Conservation (phyloP, 768 basidiomycete genomes). For the Auricularia heimuer region DNA sequence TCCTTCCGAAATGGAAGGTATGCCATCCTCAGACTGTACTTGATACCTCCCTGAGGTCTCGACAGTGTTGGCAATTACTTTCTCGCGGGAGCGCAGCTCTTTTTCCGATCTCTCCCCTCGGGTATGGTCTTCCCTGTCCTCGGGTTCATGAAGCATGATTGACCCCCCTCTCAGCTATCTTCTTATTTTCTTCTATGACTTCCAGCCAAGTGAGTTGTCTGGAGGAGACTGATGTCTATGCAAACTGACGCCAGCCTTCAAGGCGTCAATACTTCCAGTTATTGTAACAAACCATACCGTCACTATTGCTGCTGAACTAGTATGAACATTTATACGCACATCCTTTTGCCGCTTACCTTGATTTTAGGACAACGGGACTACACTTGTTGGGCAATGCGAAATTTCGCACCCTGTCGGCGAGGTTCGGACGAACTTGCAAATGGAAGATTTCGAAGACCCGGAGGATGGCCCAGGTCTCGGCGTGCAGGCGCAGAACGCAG, state of each 20-base stretch:
- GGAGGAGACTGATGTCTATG: conserved; percentile 6
- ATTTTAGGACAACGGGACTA: conserved; percentile 26
- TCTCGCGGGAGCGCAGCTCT: conserved; percentile 76
- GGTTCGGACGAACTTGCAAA: background rate
- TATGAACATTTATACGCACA: conserved; percentile 11
- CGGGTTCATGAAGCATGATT: too few relatives aligned
- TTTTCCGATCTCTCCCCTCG: conserved; percentile 87
- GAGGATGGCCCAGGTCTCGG: conserved; percentile 13
- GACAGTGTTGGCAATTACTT: conserved; percentile 82
- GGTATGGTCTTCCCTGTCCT: too few relatives aligned
- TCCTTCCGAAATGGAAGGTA: conserved; percentile 86
- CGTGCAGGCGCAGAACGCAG: conserved; percentile 46
- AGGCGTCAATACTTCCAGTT: conserved; percentile 78
- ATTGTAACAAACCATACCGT: conserved; percentile 92
- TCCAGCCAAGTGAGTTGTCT: conserved; percentile 45
- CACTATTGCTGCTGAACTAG: conserved; percentile 88
- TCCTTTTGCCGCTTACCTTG: too few relatives aligned
- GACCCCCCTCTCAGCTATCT: conserved; percentile 46
- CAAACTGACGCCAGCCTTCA: conserved; percentile 11
- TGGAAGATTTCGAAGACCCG: conserved; percentile 9
- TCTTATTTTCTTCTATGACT: conserved; percentile 86
- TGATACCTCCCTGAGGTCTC: background rate
- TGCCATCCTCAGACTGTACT: conserved; percentile 25
- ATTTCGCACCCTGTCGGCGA: conserved; percentile 71
- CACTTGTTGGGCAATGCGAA: conserved; percentile 84